Evolutionary conservation across 345 rosid genomes (phyloP).

Genomic region (Lepidium africanum): DNA sequence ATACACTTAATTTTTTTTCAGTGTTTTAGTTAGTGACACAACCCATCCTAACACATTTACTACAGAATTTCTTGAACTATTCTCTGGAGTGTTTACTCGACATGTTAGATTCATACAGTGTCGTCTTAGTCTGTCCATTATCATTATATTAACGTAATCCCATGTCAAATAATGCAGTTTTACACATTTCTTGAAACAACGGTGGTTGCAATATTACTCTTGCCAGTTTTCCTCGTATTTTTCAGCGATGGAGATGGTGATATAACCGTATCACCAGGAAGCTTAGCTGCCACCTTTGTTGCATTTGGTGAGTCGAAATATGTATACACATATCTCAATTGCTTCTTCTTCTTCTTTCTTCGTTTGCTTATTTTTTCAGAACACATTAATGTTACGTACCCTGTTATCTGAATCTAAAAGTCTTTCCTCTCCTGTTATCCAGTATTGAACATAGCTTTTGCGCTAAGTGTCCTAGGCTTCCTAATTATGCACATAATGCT

Average conservation of each 20-base stretch:
- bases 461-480: constrained; percentile 74
- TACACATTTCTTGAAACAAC: constrained; percentile 81
- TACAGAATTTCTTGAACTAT: not conserved
- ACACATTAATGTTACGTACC: not conserved
- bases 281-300: constrained; percentile 62
- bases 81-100: not conserved
- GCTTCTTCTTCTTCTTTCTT: not conserved
- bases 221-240: constrained; percentile 61
- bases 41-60: not conserved
- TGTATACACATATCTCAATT: not conserved
- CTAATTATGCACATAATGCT: constrained; percentile 64
- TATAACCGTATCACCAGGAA: constrained; percentile 55
- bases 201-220: constrained; percentile 52
- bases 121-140: not conserved
- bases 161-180: constrained; percentile 46
- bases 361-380: not conserved
- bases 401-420: not conserved
- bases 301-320: constrained; percentile 51
- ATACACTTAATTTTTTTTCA: not conserved
- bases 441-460: constrained; percentile 77
- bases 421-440: constrained; percentile 9
- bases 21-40: not conserved
- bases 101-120: not conserved
- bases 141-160: not conserved
- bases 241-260: constrained; percentile 54